A percentile compares a stretch with the other conserved stretches of the same genome.
phyloP scores from a whole-genome alignment of 192 early-diverging fungal genomes.

The Mortierella claussenii region DNA sequence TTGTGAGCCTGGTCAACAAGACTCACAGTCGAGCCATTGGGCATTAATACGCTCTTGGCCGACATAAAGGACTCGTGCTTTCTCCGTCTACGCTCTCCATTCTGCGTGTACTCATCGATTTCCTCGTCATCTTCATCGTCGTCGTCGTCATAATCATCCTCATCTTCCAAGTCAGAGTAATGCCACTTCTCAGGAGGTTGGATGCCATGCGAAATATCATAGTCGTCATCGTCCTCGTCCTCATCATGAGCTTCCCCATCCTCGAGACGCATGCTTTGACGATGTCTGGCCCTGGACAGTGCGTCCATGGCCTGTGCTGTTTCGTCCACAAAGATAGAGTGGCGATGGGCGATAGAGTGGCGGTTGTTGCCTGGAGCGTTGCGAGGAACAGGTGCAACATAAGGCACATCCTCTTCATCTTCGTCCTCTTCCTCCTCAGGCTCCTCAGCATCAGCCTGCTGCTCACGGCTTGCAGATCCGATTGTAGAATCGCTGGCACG shows the following conservation, averaged over 20 bases:
- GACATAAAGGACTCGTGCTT: conserved; percentile 52
- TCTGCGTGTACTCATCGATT: conserved; percentile 4
- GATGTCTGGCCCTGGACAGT: conserved; percentile 36
- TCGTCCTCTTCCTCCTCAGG: conserved; percentile 29
- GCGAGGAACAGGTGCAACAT: conserved; percentile 18
- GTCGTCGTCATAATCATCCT: conserved; percentile 25
- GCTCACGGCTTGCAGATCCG: conserved; percentile 23
- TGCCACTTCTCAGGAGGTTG: conserved; percentile 50
- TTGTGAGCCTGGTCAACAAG: conserved; percentile 17
- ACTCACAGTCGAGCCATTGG: conserved; percentile 37
- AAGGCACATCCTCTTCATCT: conserved; percentile 15
- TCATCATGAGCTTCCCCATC: conserved; percentile 5
- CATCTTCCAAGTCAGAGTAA: conserved; percentile 42
- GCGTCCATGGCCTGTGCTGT: conserved; percentile 47
- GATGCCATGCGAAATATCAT: conserved; percentile 25
- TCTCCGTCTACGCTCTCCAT: conserved; percentile 22
- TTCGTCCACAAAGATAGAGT: conserved; percentile 51
- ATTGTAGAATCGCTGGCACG: conserved; percentile 10
- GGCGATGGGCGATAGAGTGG: too few relatives aligned
- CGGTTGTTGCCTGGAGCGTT: background rate
- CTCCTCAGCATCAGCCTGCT: background rate
- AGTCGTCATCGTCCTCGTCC: conserved; percentile 25
- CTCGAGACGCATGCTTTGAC: conserved; percentile 38
- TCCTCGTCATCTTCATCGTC: too few relatives aligned
- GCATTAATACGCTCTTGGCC: conserved; percentile 38